Conservation (phyloP, 352 stramenopile species). For the Pythium scleroteichum region DNA sequence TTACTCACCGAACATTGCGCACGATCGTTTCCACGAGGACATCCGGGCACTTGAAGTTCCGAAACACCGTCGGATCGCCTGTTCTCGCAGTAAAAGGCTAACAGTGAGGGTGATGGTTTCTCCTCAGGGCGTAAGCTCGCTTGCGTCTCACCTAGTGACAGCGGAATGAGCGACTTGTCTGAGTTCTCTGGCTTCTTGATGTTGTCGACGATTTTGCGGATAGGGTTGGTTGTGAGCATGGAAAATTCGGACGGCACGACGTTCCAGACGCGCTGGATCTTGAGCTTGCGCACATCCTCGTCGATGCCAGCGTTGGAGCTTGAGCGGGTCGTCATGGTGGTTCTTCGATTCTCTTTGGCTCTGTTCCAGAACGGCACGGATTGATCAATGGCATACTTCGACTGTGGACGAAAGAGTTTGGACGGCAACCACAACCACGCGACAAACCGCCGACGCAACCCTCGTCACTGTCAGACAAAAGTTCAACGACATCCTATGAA, state of each 20-base stretch:
- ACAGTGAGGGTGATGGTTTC: background rate
- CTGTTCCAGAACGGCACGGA: slow-evolving; percentile 7
- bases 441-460: slow-evolving; percentile 23
- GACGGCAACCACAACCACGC: slow-evolving; percentile 14
- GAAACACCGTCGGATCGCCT: slow-evolving; percentile 93
- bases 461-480: slow-evolving; percentile 28
- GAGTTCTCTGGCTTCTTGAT: slow-evolving; percentile 90
- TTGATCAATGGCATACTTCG: slow-evolving; percentile 19
- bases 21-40: slow-evolving; percentile 81
- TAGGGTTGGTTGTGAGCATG: slow-evolving; percentile 87
- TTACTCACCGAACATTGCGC: slow-evolving; percentile 55
- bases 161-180: slow-evolving; percentile 90
- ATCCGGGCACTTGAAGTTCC: slow-evolving; percentile 90
- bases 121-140: background rate
- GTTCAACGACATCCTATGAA: slow-evolving; percentile 30
- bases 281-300: slow-evolving; percentile 37
- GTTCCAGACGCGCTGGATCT: slow-evolving; percentile 60
- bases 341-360: background rate
- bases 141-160: slow-evolving; percentile 77
- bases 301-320: slow-evolving; percentile 32
- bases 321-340: slow-evolving; percentile 46
- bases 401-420: slow-evolving; percentile 25
- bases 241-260: slow-evolving; percentile 71
- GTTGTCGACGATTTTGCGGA: slow-evolving; percentile 94
- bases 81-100: slow-evolving; percentile 11